Evolutionary conservation across 257 asterid species (phyloP).

Genomic region (Solanum sejunctum): DNA sequence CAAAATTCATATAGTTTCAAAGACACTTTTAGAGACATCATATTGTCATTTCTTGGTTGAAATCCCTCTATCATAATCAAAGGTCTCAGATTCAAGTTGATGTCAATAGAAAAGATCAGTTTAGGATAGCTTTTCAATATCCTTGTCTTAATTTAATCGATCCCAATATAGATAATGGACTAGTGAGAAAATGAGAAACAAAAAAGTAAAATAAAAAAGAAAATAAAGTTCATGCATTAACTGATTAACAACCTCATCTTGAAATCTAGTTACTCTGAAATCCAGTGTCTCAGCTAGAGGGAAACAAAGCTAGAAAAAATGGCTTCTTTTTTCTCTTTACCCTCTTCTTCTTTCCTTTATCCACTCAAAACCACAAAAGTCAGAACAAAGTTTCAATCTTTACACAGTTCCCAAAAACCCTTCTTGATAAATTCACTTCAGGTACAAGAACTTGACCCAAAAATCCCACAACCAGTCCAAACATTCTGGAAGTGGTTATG

Average conservation of each 20-base stretch:
- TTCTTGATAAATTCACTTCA: constrained; percentile 22
- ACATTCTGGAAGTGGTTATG: constrained; percentile 85
- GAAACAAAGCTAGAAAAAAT: constrained; percentile 9
- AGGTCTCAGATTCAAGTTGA: no score
- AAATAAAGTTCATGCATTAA: not conserved
- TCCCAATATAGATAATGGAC: no score
- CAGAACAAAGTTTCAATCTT: constrained; percentile 6
- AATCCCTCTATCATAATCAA: no score
- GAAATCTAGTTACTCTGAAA: not conserved
- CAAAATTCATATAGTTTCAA: no score
- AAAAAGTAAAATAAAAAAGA: not conserved
- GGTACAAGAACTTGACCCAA: constrained; percentile 34
- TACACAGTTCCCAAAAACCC: constrained; percentile 20
- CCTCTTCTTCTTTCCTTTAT: constrained; percentile 15
- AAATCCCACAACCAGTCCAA: constrained; percentile 44
- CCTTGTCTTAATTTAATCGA: no score
- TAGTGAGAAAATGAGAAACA: no score
- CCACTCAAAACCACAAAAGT: constrained; percentile 9
- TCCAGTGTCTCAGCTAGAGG: not conserved
- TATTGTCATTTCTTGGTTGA: no score
- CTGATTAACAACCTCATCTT: constrained; percentile 27
- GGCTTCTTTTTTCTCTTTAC: constrained; percentile 31
- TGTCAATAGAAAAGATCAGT: no score
- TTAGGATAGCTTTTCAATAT: no score
- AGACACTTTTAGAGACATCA: no score